Percentiles rank a stretch among this genome's conserved stretches.
Conservation (phyloP, 768 basidiomycete genomes). For the Psilocybe cyanescens region DNA sequence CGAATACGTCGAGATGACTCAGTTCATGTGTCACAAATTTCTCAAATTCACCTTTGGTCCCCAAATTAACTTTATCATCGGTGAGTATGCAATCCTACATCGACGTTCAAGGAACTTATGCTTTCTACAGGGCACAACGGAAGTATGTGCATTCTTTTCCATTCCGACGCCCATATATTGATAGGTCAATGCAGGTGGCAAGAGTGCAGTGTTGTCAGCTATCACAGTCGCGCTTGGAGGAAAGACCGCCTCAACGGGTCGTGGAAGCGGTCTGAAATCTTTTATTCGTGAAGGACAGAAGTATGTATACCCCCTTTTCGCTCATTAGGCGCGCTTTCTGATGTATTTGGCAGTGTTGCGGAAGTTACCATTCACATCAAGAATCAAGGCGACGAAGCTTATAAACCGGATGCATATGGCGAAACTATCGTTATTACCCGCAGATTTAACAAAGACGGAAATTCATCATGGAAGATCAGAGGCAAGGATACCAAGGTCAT, state of each 20-base stretch:
- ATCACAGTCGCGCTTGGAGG: slow-evolving; percentile 94
- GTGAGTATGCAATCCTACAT: slow-evolving; percentile 39
- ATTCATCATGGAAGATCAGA: slow-evolving; percentile 83
- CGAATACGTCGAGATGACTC: slow-evolving; percentile 81
- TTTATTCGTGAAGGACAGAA: slow-evolving; percentile 84
- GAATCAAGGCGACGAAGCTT: slow-evolving; percentile 93
- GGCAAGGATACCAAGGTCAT: slow-evolving; percentile 65
- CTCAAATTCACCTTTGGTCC: slow-evolving; percentile 86
- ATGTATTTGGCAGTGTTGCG: slow-evolving; percentile 47
- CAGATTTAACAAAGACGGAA: slow-evolving; percentile 75
- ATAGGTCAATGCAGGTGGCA: slow-evolving; percentile 65
- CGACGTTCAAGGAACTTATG: not conserved
- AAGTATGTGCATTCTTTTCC: slow-evolving; percentile 52
- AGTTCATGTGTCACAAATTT: slow-evolving; percentile 96
- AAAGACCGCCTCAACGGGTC: slow-evolving; percentile 89
- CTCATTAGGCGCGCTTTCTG: not conserved
- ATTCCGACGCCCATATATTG: not conserved
- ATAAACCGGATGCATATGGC: slow-evolving; percentile 82
- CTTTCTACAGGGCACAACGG: slow-evolving; percentile 78
- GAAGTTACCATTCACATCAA: slow-evolving; percentile 83
- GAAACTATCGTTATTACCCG: slow-evolving; percentile 86
- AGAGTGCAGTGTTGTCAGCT: slow-evolving; percentile 92
- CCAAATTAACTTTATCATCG: slow-evolving; percentile 97
- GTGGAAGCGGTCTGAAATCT: slow-evolving; percentile 82
- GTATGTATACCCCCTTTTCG: slow-evolving; percentile 44